A percentile compares a stretch with the other conserved stretches of the same genome.
Conservation (phyloP, 306 rosid genomes). For the Gynostemma pentaphyllum region DNA sequence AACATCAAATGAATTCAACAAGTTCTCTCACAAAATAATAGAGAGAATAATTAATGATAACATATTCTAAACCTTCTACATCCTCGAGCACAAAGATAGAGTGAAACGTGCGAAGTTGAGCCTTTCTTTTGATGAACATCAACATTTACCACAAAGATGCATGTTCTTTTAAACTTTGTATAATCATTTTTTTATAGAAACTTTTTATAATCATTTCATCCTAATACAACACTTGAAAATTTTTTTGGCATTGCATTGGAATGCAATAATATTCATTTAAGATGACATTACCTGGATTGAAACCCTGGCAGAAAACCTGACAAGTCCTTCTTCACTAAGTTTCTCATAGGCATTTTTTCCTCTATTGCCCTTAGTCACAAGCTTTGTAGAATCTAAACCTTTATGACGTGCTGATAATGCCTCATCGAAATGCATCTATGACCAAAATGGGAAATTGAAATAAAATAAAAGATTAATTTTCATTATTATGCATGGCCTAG, state of each 20-base stretch:
- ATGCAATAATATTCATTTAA: not conserved
- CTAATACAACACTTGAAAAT: not conserved
- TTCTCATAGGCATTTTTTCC: conserved; percentile 74
- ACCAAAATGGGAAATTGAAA: conserved; percentile 2
- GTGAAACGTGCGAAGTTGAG: not conserved
- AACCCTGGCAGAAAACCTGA: conserved; percentile 79
- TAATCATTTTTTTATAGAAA: no score
- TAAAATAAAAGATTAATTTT: not conserved
- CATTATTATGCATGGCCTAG: not conserved
- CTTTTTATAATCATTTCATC: not conserved
- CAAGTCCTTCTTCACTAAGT: conserved; percentile 92
- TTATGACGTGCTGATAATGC: conserved; percentile 77
- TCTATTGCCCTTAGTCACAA: conserved; percentile 64
- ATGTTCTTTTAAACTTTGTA: not conserved
- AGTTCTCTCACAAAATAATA: not conserved
- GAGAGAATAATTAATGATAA: not conserved
- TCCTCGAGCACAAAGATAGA: not conserved
- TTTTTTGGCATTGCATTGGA: not conserved
- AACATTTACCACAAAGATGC: not conserved
- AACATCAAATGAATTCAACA: not conserved
- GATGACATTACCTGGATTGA: conserved; percentile 68
- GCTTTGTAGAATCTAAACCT: conserved; percentile 77
- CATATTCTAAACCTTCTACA: not conserved
- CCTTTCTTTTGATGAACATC: not conserved
- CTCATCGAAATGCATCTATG: conserved; percentile 93